Evolutionary conservation across 169 alveolate species (phyloP).

Genomic region (Eimeria praecox): DNA sequence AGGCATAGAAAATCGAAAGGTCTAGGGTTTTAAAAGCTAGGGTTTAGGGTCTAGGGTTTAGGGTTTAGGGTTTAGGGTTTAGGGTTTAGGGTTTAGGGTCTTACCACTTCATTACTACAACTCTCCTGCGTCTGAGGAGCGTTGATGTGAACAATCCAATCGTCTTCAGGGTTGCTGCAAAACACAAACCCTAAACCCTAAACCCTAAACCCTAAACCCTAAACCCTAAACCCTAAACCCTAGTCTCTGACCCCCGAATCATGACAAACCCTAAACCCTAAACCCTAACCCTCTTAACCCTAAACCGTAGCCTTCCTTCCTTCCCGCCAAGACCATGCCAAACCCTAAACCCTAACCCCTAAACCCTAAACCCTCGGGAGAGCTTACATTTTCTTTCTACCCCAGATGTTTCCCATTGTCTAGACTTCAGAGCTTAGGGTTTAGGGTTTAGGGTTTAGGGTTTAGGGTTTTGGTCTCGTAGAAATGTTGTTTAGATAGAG

Average conservation of each 20-base stretch:
- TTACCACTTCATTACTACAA: conserved; percentile 23
- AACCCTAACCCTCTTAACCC: neutral
- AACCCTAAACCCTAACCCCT: neutral
- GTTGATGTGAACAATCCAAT: conserved; percentile 24
- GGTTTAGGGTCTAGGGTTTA: conserved; percentile 8
- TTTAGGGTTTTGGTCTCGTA: no score
- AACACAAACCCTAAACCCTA: conserved; percentile 44
- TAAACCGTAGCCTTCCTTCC: neutral
- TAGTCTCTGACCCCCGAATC: neutral
- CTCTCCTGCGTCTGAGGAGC: conserved; percentile 47
- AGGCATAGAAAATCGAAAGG: no score
- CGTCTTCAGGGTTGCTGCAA: conserved; percentile 35
- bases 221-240: conserved; percentile 1
- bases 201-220: conserved; percentile 20
- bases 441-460: no score
- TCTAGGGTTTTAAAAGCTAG: neutral
- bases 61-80: neutral
- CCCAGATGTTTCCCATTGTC: neutral
- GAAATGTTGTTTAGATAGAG: neutral
- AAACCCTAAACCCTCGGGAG: neutral
- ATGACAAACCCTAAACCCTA: neutral
- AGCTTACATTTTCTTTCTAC: neutral
- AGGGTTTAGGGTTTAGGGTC: conserved; percentile 9
- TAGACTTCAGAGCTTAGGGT: neutral
- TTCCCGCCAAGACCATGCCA: neutral